These are phyloP conservation scores for Plectosphaerella cucumerina DNA, from an alignment of 2,329 filamentous ascomycete species.

Conservation along the genomic window DNA sequence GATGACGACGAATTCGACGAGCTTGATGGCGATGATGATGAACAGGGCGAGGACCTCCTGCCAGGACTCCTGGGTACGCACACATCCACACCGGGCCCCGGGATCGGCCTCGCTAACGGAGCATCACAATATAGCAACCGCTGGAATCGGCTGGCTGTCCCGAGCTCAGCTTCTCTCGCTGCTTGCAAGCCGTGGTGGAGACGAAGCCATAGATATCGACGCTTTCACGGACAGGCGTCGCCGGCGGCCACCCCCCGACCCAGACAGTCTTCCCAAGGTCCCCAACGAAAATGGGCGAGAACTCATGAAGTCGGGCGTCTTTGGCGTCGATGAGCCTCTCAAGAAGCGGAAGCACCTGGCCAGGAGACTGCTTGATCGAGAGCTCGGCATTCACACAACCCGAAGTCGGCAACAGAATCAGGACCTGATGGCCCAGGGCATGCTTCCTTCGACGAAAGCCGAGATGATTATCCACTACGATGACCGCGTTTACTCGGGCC, in stretches of 20 bases:
- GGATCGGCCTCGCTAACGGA: too few species aligned
- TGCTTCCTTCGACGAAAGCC: constrained; percentile 73
- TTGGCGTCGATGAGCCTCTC: constrained; percentile 63
- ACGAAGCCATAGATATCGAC: constrained; percentile 30
- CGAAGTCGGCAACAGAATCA: constrained; percentile 57
- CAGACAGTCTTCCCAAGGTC: constrained; percentile 71
- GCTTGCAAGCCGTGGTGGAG: constrained; percentile 30
- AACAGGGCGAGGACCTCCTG: constrained; percentile 6
- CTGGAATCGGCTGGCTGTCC: constrained; percentile 24
- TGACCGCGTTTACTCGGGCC: constrained; percentile 84
- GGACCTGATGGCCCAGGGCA: constrained; percentile 50
- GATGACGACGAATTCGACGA: constrained; percentile 15
- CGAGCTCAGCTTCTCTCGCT: constrained; percentile 33
- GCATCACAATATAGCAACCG: constrained; percentile 13
- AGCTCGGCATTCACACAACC: constrained; percentile 67
- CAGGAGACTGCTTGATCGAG: constrained; percentile 72
- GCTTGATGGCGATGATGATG: constrained; percentile 16
- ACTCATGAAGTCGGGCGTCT: constrained; percentile 78
- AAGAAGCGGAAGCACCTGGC: constrained; percentile 56
- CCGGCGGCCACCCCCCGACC: constrained; percentile 36
- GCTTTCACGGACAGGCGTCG: constrained; percentile 39
- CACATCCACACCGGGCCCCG: too few species aligned
- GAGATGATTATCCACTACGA: constrained; percentile 89
- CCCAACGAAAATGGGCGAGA: constrained; percentile 73
- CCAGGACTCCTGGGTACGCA: too few species aligned